These are phyloP conservation scores for Colletotrichum sp. DNA, from an alignment of 2,329 filamentous ascomycete genomes.

Conservation along the genomic window DNA sequence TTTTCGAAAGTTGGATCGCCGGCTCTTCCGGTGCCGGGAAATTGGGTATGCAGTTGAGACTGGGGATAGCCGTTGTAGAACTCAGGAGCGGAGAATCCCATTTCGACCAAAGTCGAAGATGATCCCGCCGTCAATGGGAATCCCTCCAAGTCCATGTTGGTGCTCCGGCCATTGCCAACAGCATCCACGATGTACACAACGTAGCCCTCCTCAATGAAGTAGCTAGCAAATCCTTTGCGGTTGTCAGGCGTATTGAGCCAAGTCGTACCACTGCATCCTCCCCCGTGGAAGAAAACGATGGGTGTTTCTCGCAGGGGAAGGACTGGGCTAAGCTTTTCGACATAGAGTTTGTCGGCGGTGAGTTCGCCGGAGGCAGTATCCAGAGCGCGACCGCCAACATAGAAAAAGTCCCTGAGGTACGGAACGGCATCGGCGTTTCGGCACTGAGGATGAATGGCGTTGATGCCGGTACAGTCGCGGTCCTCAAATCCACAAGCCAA, in stretches of 20 bases:
- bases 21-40: slow-evolving; percentile 37
- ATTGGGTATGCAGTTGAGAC: slow-evolving; percentile 38
- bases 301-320: background rate
- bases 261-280: background rate
- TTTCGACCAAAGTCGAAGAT: slow-evolving; percentile 25
- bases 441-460: background rate
- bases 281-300: slow-evolving; percentile 8
- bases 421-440: slow-evolving; percentile 4
- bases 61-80: slow-evolving; percentile 25
- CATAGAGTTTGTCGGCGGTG: slow-evolving; percentile 54
- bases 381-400: slow-evolving; percentile 39
- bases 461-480: background rate
- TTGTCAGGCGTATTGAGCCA: slow-evolving; percentile 53
- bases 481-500: background rate
- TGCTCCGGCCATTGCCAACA: slow-evolving; percentile 42
- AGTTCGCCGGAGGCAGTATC: slow-evolving; percentile 30
- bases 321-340: slow-evolving; percentile 49
- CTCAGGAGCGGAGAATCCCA: slow-evolving; percentile 35
- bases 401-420: slow-evolving; percentile 33
- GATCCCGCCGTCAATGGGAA: slow-evolving; percentile 21
- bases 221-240: slow-evolving; percentile 47
- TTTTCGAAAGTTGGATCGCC: slow-evolving; percentile 32
- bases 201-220: slow-evolving; percentile 45
- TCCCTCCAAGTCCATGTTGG: slow-evolving; percentile 24
- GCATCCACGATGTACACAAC: slow-evolving; percentile 49